Base-by-base conservation (phyloP, 306 rosid species). In the Corylus americana region DNA sequence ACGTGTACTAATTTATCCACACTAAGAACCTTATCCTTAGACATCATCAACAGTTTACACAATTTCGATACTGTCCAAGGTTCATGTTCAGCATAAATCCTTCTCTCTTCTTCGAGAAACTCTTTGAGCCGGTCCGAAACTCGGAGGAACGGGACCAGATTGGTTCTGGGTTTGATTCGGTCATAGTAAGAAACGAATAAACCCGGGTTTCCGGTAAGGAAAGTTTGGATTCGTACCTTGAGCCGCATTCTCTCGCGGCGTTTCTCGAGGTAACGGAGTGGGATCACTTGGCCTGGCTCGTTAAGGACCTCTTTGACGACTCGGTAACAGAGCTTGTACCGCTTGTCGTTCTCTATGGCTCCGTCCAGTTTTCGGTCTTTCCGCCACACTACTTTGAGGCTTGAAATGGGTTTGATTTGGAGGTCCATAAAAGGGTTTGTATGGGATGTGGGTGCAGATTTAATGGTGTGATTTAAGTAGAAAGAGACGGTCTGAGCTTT, bases 301-400 rank as follows among this genome's bases (percentile, higher is more conserved):
- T 83, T 91, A 18, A 84, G 91, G 27, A 91, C 92, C 79, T 91
- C 95, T 53, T 70, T 87, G 20, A 91, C 87, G 73, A 88, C 92
- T 39, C 92, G 88, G 55, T 88, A 85, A 49, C 89, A 85, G 51
- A 88, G 78, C 74, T 80, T 91, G 80, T 48, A 91, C 31, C 86
- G 87, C 61, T 95, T 95, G 61, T 90, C 97, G 58, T 75, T 78
- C 63, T 93, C 91, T 45, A 93, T 91, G 55, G 98, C 93, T 66
- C 59, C 86, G 89, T 95, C 98, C 0, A 95, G 90, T 18, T 76
- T 18, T 14, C 1, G 80, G 86, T 95, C 99, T 71, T 93, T 93
- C 45, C 96, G 97, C 99, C 99, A 91, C 20, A 66, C 83, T 13
- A 95, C 98, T 83, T 89, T 93, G 57, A 93, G 92, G 82, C 94